Conservation (phyloP, 768 basidiomycete species). For the Leccinum boreale region DNA sequence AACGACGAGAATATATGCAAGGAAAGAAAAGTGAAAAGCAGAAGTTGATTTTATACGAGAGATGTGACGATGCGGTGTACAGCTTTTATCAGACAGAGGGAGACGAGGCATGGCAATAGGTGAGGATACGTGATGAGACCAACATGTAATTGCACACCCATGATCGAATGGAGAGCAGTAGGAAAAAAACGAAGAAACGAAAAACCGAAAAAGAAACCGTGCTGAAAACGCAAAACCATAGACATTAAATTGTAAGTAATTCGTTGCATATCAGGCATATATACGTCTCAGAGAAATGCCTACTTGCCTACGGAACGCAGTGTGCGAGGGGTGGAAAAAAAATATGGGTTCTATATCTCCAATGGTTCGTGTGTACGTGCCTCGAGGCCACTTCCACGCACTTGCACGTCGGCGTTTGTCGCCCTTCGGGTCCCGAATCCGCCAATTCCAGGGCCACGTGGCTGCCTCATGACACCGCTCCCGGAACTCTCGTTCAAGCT, state of each 20-base stretch:
- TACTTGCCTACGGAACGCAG: conserved; percentile 16
- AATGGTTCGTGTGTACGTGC: conserved; percentile 83
- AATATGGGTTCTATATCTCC: conserved; percentile 56
- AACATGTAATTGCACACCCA: conserved; percentile 12
- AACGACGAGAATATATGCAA: conserved; percentile 3
- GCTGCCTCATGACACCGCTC: conserved; percentile 72
- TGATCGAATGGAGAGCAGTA: conserved; percentile 17
- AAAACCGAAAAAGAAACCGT: background rate
- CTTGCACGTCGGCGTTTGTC: conserved; percentile 37
- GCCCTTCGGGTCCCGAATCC: conserved; percentile 65
- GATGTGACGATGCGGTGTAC: conserved; percentile 27
- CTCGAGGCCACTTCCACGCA: conserved; percentile 68
- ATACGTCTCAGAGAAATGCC: conserved; percentile 20
- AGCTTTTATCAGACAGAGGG: conserved; percentile 16
- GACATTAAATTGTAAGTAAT: conserved; percentile 22
- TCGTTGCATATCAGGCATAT: conserved; percentile 24
- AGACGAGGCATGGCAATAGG: background rate
- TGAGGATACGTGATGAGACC: conserved; percentile 4
- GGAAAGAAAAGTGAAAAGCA: background rate
- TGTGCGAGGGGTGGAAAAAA: background rate
- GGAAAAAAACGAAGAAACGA: background rate
- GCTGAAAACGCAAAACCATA: conserved; percentile 12
- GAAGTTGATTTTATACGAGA: conserved; percentile 12
- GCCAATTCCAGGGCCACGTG: conserved; percentile 74
- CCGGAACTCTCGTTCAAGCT: conserved; percentile 34